These are phyloP conservation scores for Geotrichum fermentans DNA, from an alignment of 1,139 yeast genomes.

Conservation along the genomic window DNA sequence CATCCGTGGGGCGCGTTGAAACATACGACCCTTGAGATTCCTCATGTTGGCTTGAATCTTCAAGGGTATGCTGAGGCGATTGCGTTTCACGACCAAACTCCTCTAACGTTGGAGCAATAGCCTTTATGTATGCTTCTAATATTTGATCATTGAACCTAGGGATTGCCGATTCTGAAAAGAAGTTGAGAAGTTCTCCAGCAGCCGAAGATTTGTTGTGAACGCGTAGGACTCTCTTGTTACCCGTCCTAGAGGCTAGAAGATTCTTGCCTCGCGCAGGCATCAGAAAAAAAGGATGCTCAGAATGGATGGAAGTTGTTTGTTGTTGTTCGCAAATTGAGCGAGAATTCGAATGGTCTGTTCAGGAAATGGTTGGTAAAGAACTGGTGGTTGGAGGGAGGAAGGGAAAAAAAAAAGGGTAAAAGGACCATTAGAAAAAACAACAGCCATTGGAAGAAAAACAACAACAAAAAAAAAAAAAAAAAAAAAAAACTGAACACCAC, in stretches of 20 bases:
- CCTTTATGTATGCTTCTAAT: slow-evolving; percentile 16
- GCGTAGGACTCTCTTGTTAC: slow-evolving; percentile 13
- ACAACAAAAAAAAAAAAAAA: neutral
- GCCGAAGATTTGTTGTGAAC: slow-evolving; percentile 14
- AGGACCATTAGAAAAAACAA: neutral
- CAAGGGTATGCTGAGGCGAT: no score
- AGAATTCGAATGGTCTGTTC: no score
- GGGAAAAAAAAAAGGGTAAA: neutral
- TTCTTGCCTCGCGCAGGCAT: slow-evolving; percentile 16
- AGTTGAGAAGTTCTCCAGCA: slow-evolving; percentile 9
- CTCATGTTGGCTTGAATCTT: no score
- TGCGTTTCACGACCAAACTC: neutral
- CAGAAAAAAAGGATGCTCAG: neutral
- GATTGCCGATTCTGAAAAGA: slow-evolving; percentile 13
- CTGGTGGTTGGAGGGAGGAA: neutral
- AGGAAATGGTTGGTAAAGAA: neutral
- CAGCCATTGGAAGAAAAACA: neutral
- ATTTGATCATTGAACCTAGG: slow-evolving; percentile 15
- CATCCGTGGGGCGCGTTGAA: slow-evolving; percentile 1
- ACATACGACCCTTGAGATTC: no score
- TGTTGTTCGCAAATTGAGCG: no score
- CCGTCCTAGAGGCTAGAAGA: neutral
- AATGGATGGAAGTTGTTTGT: neutral
- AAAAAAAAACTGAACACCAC: neutral
- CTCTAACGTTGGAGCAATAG: slow-evolving; percentile 15